A percentile compares a stretch with the other conserved stretches of the same genome.
These are phyloP conservation scores for Rhynchosporium graminicola DNA, from an alignment of 2,329 filamentous ascomycete genomes.

Conservation along the genomic window DNA sequence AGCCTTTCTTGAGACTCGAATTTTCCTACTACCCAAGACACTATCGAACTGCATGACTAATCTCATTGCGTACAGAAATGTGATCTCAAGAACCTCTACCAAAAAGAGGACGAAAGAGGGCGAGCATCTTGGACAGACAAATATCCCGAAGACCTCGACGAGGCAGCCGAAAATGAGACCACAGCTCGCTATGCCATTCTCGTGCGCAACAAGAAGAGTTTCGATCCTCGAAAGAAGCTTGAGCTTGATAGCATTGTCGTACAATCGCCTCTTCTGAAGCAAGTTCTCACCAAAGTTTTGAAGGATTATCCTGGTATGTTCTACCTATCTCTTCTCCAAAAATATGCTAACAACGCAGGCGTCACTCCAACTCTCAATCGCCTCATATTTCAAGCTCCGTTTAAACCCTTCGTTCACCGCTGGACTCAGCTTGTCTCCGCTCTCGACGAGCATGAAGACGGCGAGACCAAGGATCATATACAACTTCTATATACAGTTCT, in stretches of 20 bases:
- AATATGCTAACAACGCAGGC: slow-evolving; percentile 45
- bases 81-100: slow-evolving; percentile 51
- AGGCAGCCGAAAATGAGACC: slow-evolving; percentile 60
- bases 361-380: slow-evolving; percentile 60
- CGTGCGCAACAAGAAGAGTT: slow-evolving; percentile 58
- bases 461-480: slow-evolving; percentile 49
- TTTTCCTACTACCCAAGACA: too few species aligned
- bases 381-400: slow-evolving; percentile 61
- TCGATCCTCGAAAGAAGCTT: slow-evolving; percentile 60
- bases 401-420: slow-evolving; percentile 65
- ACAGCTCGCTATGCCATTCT: slow-evolving; percentile 63
- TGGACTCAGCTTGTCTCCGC: slow-evolving; percentile 54
- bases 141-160: slow-evolving; percentile 54
- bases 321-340: too few species aligned
- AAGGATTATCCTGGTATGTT: slow-evolving; percentile 30
- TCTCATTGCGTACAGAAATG: slow-evolving; percentile 29
- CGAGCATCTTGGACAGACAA: slow-evolving; percentile 57
- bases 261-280: slow-evolving; percentile 62
- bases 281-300: slow-evolving; percentile 48
- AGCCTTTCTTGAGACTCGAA: too few species aligned
- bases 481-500: slow-evolving; percentile 50
- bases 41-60: too few species aligned
- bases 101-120: slow-evolving; percentile 52
- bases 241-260: slow-evolving; percentile 63
- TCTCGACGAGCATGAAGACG: slow-evolving; percentile 46